A percentile compares a stretch with the other conserved stretches of the same genome.
Evolutionary conservation across 2,329 filamentous ascomycete genomes (phyloP).

Genomic region (Diaporthe citri): DNA sequence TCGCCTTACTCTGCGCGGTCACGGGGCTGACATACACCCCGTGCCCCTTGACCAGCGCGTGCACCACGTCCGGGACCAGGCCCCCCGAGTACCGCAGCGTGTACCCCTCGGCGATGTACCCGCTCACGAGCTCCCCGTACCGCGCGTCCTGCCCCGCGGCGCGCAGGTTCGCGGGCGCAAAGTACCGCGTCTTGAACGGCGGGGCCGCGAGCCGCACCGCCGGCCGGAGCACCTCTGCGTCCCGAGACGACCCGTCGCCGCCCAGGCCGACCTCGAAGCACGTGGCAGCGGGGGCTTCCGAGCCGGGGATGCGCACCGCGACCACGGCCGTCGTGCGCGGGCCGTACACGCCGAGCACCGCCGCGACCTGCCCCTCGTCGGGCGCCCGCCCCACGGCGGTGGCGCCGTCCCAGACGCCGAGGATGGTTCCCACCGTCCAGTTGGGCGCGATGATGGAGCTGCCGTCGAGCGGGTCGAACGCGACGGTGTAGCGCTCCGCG

Average conservation of each 20-base stretch:
- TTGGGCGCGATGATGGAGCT: conserved; percentile 71
- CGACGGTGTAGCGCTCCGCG: conserved; percentile 66
- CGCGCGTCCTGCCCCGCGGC: conserved; percentile 62
- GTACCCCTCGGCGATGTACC: conserved; percentile 66
- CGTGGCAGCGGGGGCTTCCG: conserved; percentile 35
- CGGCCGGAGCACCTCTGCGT: conserved; percentile 56
- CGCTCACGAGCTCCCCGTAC: conserved; percentile 63
- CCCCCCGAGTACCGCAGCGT: conserved; percentile 73
- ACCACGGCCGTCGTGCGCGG: conserved; percentile 68
- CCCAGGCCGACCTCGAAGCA: conserved; percentile 67
- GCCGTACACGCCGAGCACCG: conserved; percentile 66
- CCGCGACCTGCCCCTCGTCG: conserved; percentile 57
- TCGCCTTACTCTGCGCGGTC: conserved; percentile 63
- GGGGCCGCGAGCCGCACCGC: conserved; percentile 53
- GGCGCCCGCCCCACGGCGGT: conserved; percentile 57
- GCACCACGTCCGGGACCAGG: conserved; percentile 71
- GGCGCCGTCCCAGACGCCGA: conserved; percentile 68
- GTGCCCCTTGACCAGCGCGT: conserved; percentile 71
- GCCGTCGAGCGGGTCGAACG: conserved; percentile 74
- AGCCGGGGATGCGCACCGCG: conserved; percentile 62
- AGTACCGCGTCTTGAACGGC: conserved; percentile 66
- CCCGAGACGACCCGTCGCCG: conserved; percentile 15
- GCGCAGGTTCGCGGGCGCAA: conserved; percentile 73
- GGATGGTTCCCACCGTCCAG: conserved; percentile 70
- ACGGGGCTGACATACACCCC: conserved; percentile 72